Evolutionary conservation across 129 eudicot genomes (phyloP), one percentile per base, ranked within the genome.

Genomic region (Artemisia tridentata): DNA sequence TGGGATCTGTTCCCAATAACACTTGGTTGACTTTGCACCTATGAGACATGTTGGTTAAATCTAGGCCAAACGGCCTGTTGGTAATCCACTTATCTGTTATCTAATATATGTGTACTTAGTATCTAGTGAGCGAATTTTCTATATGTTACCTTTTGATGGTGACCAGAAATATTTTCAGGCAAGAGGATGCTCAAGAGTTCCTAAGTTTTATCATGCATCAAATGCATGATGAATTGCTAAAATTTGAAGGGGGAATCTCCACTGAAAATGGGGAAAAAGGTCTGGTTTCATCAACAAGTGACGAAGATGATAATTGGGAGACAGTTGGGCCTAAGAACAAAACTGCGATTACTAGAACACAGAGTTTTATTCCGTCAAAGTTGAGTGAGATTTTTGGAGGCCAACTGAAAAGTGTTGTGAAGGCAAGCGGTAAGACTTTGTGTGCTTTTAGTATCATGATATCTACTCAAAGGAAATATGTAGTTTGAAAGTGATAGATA

Each of bases 171-270:
- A 11, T 75, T 71, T 76, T 20, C 83, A 88, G 95, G 92, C 92
- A 89, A 82, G 96, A 89, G 77, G 96, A 89, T 84, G 96, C 92
- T 20, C 96, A 89, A 75, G 96, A 89, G 80, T 89, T 89, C 38
- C 71, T 89, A 63, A 86, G 96, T 69, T 89, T 86, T 82, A 69
- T 89, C 53, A 89, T 89, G 96, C 88, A 89, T 70, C 96, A 86
- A 67, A 69, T 89, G 90, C 96, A 89, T 74, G 92, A 89, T 81
- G 96, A 89, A 73, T 78, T 89, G 77, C 88, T 84, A 21, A 89
- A 84, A 74, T 75, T 89, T 68, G 92, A 82, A 41, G 92, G 89
- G 11, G 83, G 82, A 72, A 21, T 69, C 59, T 20, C 84, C 43
- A 62, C 25, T 58, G 78, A 61, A 21, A 75, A 60, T 77, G 90